Conservation (phyloP, 2,329 filamentous ascomycete genomes). For the Epicoccum sorghinum region DNA sequence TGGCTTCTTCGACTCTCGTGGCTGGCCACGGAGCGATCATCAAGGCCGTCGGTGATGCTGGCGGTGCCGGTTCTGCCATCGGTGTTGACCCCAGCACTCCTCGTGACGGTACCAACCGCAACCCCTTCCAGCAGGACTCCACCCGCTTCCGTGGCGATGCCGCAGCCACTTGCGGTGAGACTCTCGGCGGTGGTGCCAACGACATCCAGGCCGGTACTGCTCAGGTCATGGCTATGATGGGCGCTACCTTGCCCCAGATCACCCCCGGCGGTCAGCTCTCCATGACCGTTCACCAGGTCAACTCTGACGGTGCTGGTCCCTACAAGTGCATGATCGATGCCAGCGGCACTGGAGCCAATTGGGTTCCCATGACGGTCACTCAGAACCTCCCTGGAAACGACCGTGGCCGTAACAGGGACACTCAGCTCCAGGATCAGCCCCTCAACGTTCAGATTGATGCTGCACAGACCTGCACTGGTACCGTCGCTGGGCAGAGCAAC, state of each 20-base stretch:
- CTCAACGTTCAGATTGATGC: constrained; percentile 65
- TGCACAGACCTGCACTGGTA: constrained; percentile 64
- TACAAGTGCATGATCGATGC: constrained; percentile 70
- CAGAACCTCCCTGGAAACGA: constrained; percentile 60
- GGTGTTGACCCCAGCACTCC: constrained; percentile 64
- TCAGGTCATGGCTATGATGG: constrained; percentile 64
- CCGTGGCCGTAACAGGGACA: constrained; percentile 51
- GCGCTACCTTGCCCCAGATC: constrained; percentile 64
- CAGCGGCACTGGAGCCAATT: constrained; percentile 62
- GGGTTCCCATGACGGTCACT: constrained; percentile 62
- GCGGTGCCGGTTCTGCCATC: constrained; percentile 58
- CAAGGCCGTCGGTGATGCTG: constrained; percentile 62
- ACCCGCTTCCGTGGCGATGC: constrained; percentile 65
- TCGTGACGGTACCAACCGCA: constrained; percentile 65
- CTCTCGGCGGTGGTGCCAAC: constrained; percentile 62
- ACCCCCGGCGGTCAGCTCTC: constrained; percentile 61
- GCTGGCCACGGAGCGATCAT: constrained; percentile 68
- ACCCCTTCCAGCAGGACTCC: constrained; percentile 68
- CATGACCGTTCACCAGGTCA: constrained; percentile 72
- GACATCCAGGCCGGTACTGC: constrained; percentile 62
- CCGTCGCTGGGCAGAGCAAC: constrained; percentile 63
- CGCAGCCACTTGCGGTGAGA: constrained; percentile 64
- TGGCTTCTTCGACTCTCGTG: constrained; percentile 62
- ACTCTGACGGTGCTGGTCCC: constrained; percentile 69
- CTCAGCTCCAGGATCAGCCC: constrained; percentile 48